phyloP scores from a whole-genome alignment of 208 protist genomes.

The Tritrichomonas foetus region DNA sequence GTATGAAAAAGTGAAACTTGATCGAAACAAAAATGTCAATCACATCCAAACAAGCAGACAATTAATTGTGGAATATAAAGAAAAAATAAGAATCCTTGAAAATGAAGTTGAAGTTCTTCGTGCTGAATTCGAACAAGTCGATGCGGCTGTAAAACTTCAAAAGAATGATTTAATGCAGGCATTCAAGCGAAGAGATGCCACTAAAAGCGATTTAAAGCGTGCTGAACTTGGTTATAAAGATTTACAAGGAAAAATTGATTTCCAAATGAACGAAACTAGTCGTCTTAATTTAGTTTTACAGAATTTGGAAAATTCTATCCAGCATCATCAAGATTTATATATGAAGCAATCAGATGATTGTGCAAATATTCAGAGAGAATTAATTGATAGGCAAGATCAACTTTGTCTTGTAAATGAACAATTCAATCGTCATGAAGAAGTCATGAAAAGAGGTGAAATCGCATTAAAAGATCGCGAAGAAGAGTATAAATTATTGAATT shows the following conservation, averaged over 20 bases:
- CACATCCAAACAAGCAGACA: not conserved
- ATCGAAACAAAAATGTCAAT: slow-evolving; percentile 15
- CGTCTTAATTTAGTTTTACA: not conserved
- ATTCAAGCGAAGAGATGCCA: slow-evolving; percentile 19
- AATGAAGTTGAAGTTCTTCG: not conserved
- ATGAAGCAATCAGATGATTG: not conserved
- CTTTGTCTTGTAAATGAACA: not conserved
- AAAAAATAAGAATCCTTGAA: slow-evolving; percentile 32
- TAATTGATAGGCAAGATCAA: slow-evolving; percentile 5
- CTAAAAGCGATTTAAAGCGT: not conserved
- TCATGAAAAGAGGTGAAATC: slow-evolving; percentile 28
- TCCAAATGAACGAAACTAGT: not conserved
- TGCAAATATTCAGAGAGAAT: not conserved
- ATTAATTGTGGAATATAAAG: slow-evolving; percentile 23
- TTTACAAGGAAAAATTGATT: slow-evolving; percentile 20
- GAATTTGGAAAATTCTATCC: not conserved
- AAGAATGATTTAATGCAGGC: slow-evolving; percentile 5
- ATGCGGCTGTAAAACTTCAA: not conserved
- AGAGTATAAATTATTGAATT: not conserved
- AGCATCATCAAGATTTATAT: not conserved
- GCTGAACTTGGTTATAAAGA: not conserved
- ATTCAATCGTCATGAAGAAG: slow-evolving; percentile 28
- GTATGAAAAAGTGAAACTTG: slow-evolving; percentile 8
- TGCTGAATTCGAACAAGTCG: not conserved
- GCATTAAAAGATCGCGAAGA: not conserved